Base-by-base conservation (phyloP, 495 filamentous ascomycete species). In the Trichoderma gamsii region DNA sequence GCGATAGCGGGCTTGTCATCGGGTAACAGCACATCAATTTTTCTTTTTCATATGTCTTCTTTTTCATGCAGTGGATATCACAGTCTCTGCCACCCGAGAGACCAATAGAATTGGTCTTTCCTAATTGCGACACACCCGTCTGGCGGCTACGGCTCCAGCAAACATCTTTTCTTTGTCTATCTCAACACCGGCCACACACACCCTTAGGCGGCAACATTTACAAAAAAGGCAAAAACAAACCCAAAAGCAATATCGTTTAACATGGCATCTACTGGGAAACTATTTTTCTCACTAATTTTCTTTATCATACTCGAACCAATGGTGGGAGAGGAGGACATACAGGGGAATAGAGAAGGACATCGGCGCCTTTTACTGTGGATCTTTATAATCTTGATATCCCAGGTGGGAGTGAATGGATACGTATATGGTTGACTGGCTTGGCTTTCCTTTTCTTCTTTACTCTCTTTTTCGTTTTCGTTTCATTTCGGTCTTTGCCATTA, bases 361-460 rank as follows among this genome's bases (percentile, higher is more conserved):
- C 25, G 56, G 56, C 56, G 56, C 56, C 56, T 56, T 21, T 61
- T 61, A 35, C 23, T 61, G 56, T 61, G 56, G 56, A 61, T 61
- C 25, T 61, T 61, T 61, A 61, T 21, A 32, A 61, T 61, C 56
- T 61, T 61, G 56, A 61, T 61, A 61, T 61, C 56, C 56, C 27
- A 61, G 56, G 56, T 61, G 56, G 56, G 56, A 61, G 56, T 13
- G 56, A 13, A 27, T 61, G 56, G 56, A 61, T 61, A 61, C 56
- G 56, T 61, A 61, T 21, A 61, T 61, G 56, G 56, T 61, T 32
- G 13, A 61, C 27, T n/a, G n/a, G 56, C 56, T 32, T 61, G 11
- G 9, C 12, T 27, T 61, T 5, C 23, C 21, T 61, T 32, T 61
- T 25, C 15, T 32, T 61, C 4, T 61, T 23, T 52, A n/a, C 21